Conservation (phyloP, 148 eudicot genomes). For the Nepenthes mirabilis region DNA sequence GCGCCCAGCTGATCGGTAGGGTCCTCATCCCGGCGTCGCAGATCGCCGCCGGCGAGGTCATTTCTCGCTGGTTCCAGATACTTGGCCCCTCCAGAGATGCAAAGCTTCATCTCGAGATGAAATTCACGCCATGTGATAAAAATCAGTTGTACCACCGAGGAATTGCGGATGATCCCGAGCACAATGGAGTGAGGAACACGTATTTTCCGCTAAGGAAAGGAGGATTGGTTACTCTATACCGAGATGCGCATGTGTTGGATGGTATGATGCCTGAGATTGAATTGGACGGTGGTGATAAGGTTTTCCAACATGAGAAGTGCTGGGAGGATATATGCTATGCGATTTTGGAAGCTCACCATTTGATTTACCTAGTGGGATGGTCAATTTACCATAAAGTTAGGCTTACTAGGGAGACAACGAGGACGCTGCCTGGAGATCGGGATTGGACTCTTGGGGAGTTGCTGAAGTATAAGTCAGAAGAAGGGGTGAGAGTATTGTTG, state of each 20-base stretch:
- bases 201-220: conserved; percentile 77
- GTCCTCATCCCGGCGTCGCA: conserved; percentile 29
- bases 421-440: conserved; percentile 82
- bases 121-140: conserved; percentile 31
- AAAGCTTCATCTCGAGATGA: conserved; percentile 26
- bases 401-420: conserved; percentile 81
- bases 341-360: conserved; percentile 72
- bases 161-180: conserved; percentile 30
- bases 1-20: conserved; percentile 55
- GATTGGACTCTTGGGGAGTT: conserved; percentile 74
- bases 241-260: conserved; percentile 56
- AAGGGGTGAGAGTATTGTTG: conserved; percentile 85
- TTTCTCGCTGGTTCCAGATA: conserved; percentile 42
- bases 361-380: conserved; percentile 91
- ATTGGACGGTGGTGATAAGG: conserved; percentile 33
- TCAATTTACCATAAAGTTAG: conserved; percentile 68
- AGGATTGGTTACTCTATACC: conserved; percentile 41
- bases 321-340: conserved; percentile 97
- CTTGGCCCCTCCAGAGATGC: conserved; percentile 30
- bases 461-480: conserved; percentile 90
- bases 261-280: conserved; percentile 41
- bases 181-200: conserved; percentile 33
- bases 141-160: conserved; percentile 26
- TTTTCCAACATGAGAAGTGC: conserved; percentile 35
- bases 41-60: conserved; percentile 26